Evolutionary conservation across 257 asterid genomes (phyloP), one percentile per base, ranked within the genome.

Genomic region (Nicotiana attenuata): DNA sequence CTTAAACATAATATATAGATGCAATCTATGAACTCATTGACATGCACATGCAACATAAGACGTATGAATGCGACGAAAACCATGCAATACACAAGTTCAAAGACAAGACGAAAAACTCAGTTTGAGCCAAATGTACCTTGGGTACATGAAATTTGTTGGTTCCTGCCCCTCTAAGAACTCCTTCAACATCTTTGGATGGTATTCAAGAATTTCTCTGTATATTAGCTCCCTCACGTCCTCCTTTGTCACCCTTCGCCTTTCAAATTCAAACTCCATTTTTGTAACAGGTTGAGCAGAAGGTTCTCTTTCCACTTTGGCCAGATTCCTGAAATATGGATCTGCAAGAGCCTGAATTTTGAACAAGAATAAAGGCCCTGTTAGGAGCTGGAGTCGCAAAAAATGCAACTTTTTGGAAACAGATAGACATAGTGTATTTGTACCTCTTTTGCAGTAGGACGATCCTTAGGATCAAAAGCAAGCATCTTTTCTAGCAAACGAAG

Each of bases 391-490:
- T 38, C n/a, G 15, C 41, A 22, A 73, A 24, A 13, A 47, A 73
- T 22, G n/a, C 38, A 7, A 73, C 61, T 47, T 45, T 47, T 59
- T 24, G 41, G 60, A 47, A 73, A 73, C 78, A 47, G 38, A 73
- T 22, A 60, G 2, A 71, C 35, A 13, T 22, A 13, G n/a, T 57
- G 66, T 45, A 65, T 29, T 19, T 57, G 47, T 65, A 95, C 99
- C 95, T 94, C 98, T 88, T 96, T 98, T 80, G 98, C 99, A 4
- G 89, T 85, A 69, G 98, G 99, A 82, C 99, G 87, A 84, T 96
- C 98, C 85, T 92, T 96, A 28, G 98, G 98, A 86, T 96, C 99
- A 84, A 96, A 96, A 86, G 98, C 98, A 28, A 96, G 98, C 98
- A 96, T 92, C 88, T 88, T 90, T 89, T 94, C 97, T 71, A 96